Conservation (phyloP, 768 basidiomycete species). For the Rhizopogon sp. region DNA sequence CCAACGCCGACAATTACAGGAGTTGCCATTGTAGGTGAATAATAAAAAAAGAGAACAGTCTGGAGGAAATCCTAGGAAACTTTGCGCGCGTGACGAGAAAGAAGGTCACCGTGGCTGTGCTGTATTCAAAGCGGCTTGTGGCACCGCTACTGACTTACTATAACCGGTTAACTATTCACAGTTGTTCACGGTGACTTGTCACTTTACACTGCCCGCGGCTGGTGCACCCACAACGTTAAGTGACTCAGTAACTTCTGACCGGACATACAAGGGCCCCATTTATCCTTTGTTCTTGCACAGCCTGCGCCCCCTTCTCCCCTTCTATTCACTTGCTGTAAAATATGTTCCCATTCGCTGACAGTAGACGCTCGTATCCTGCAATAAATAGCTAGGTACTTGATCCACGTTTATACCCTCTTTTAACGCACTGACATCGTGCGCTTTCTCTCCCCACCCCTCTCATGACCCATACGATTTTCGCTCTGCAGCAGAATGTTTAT, state of each 20-base stretch:
- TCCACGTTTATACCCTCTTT: not conserved
- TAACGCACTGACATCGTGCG: not conserved
- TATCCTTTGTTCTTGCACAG: not conserved
- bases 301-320: not conserved
- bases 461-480: constrained; percentile 14
- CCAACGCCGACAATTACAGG: constrained; percentile 73
- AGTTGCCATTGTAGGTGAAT: constrained; percentile 56
- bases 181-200: too few species aligned
- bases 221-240: not conserved
- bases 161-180: too few species aligned
- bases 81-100: not conserved
- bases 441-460: not conserved
- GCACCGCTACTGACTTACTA: too few species aligned
- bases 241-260: not conserved
- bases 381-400: not conserved
- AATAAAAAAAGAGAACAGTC: not conserved
- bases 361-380: not conserved
- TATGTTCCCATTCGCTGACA: not conserved
- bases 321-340: not conserved
- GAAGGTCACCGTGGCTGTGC: not conserved
- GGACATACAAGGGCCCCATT: not conserved
- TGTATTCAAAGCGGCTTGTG: not conserved
- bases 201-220: not conserved
- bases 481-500: constrained; percentile 32
- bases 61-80: not conserved